These are phyloP conservation scores for Alternaria rosae DNA, from an alignment of 2,329 filamentous ascomycete genomes.

Conservation along the genomic window DNA sequence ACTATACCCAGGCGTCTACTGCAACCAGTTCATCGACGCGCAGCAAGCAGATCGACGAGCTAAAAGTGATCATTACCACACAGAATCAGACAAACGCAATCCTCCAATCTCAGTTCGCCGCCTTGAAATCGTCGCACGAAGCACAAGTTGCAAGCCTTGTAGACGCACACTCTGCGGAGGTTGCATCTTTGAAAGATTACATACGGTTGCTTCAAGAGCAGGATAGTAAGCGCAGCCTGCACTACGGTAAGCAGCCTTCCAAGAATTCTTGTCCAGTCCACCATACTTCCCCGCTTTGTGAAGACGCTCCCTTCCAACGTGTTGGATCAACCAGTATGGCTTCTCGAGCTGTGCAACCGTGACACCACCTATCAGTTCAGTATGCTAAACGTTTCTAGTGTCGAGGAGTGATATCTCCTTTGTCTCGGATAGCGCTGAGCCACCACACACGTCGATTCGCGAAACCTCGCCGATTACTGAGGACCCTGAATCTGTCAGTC, in stretches of 20 bases:
- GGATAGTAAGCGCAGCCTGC: conserved; percentile 27
- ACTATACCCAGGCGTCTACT: conserved; percentile 26
- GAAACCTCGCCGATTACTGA: conserved; percentile 26
- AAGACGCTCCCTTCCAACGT: neutral
- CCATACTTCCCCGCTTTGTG: conserved; percentile 2
- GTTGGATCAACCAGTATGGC: conserved; percentile 1
- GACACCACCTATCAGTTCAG: conserved; percentile 15
- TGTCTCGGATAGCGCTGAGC: conserved; percentile 33
- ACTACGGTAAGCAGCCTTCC: conserved; percentile 36
- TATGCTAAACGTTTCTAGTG: conserved; percentile 30
- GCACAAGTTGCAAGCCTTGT: conserved; percentile 47
- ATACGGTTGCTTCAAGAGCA: conserved; percentile 50
- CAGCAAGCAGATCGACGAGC: conserved; percentile 35
- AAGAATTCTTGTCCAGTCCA: neutral
- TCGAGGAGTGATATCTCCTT: conserved; percentile 39
- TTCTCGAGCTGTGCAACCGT: conserved; percentile 11
- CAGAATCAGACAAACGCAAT: conserved; percentile 44
- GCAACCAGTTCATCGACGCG: conserved; percentile 23
- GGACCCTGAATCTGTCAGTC: conserved; percentile 30
- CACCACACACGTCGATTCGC: conserved; percentile 29
- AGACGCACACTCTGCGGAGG: conserved; percentile 50
- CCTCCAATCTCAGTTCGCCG: conserved; percentile 46
- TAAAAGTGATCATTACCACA: conserved; percentile 38
- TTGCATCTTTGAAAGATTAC: conserved; percentile 50
- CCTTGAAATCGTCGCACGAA: conserved; percentile 50